A percentile compares a stretch with the other conserved stretches of the same genome.
Conservation (phyloP, 2,329 filamentous ascomycete genomes). For the Xylariales sp. region DNA sequence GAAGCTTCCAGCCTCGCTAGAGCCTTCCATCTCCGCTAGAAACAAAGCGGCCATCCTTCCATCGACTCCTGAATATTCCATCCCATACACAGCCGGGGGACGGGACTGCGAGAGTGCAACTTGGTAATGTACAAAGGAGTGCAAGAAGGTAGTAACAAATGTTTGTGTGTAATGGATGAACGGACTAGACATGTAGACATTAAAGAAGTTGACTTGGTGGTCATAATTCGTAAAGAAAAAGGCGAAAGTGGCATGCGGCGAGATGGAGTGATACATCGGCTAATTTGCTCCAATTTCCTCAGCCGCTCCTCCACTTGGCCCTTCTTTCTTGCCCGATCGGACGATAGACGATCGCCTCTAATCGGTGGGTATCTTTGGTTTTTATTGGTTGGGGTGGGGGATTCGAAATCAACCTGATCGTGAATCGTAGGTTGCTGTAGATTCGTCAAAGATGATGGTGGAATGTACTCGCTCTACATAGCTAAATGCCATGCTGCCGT, state of each 20-base stretch:
- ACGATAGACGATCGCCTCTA: not conserved
- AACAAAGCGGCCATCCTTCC: too few relatives aligned
- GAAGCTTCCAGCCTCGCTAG: too few relatives aligned
- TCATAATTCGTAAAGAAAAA: slow-evolving; percentile 22
- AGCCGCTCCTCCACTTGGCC: not conserved
- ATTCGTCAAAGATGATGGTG: slow-evolving; percentile 6
- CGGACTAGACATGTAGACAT: slow-evolving; percentile 30
- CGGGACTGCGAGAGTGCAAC: slow-evolving; percentile 19
- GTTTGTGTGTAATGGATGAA: slow-evolving; percentile 14
- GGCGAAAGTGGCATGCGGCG: not conserved
- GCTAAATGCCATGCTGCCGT: not conserved
- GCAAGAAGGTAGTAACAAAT: slow-evolving; percentile 22
- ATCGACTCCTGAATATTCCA: not conserved
- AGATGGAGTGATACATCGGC: slow-evolving; percentile 2
- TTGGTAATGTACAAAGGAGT: slow-evolving; percentile 25
- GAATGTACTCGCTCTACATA: not conserved
- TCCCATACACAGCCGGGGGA: slow-evolving; percentile 19
- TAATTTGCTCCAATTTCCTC: not conserved
- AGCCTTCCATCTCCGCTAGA: too few relatives aligned
- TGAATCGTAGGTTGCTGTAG: slow-evolving; percentile 4
- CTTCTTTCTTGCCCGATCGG: slow-evolving; percentile 6
- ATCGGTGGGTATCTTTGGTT: slow-evolving; percentile 12
- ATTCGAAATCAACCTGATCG: slow-evolving; percentile 7
- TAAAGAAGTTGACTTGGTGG: slow-evolving; percentile 20
- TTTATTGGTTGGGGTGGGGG: slow-evolving; percentile 1